Percentiles rank a stretch among this genome's conserved stretches.
Conservation (phyloP, 257 asterid species). For the Penstemon newberryi region DNA sequence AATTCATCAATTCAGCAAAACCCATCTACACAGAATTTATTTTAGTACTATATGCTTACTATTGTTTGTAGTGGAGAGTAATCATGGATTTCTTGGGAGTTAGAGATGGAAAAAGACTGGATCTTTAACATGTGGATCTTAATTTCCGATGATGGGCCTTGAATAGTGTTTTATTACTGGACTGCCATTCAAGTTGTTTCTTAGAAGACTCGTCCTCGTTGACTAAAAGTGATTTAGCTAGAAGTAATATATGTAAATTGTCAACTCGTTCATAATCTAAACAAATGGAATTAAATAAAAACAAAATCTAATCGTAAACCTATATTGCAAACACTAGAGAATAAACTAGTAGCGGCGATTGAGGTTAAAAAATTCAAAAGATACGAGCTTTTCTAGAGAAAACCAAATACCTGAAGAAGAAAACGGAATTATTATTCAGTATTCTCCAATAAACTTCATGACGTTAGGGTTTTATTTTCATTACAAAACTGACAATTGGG, state of each 20-base stretch:
- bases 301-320: neutral
- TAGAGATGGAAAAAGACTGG: constrained; percentile 26
- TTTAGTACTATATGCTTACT: neutral
- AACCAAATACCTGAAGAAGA: constrained; percentile 30
- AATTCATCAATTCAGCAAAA: constrained; percentile 40
- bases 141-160: no score
- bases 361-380: constrained; percentile 14
- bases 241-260: neutral
- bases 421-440: neutral
- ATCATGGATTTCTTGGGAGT: no score
- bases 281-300: neutral
- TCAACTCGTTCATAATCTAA: neutral
- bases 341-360: constrained; percentile 8
- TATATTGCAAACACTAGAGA: neutral
- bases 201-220: no score
- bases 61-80: no score
- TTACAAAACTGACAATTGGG: constrained; percentile 15
- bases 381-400: constrained; percentile 2
- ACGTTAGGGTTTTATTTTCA: constrained; percentile 16
- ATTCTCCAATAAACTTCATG: constrained; percentile 23
- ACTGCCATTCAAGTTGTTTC: no score
- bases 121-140: neutral
- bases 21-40: constrained; percentile 49
- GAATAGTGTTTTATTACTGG: no score
- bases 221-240: no score